Evolutionary conservation across 257 asterid species (phyloP).

Genomic region (Nicotiana benthamiana): DNA sequence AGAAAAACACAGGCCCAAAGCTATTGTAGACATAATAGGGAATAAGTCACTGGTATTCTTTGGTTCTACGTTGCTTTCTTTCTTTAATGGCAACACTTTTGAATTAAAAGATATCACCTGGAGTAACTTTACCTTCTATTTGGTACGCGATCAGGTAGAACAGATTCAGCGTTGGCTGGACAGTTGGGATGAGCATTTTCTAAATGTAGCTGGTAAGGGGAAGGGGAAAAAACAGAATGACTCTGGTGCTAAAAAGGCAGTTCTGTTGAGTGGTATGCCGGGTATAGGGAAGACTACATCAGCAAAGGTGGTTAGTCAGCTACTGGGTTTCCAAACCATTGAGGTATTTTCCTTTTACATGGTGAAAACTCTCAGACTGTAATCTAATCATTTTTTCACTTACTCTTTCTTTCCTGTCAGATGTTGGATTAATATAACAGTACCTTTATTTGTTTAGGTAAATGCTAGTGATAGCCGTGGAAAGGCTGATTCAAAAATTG

Average conservation of each 20-base stretch:
- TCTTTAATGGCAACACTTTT: constrained; percentile 3
- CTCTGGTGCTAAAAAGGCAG: constrained; percentile 82
- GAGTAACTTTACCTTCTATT: neutral
- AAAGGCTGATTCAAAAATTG: constrained; percentile 87
- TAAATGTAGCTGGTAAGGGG: constrained; percentile 48
- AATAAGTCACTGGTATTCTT: constrained; percentile 80
- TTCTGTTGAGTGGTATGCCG: constrained; percentile 87
- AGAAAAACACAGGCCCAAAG: constrained; percentile 81
- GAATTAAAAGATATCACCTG: neutral
- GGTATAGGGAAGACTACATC: constrained; percentile 96
- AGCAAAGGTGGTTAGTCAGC: constrained; percentile 84
- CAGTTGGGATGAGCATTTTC: constrained; percentile 70
- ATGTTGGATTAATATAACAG: neutral
- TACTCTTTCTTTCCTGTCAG: neutral
- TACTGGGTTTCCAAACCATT: constrained; percentile 82
- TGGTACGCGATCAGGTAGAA: constrained; percentile 59
- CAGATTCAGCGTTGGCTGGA: constrained; percentile 95
- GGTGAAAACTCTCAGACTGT: neutral
- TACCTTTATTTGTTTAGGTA: constrained; percentile 42
- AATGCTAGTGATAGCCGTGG: constrained; percentile 99
- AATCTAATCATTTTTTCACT: neutral
- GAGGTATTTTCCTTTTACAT: constrained; percentile 43
- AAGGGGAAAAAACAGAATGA: constrained; percentile 85
- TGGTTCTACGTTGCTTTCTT: constrained; percentile 13
- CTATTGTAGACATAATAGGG: constrained; percentile 72